Evolutionary conservation across 192 early-diverging fungal genomes (phyloP), one percentile per base, ranked within the genome.

Genomic region (Spinellus fusiger): DNA sequence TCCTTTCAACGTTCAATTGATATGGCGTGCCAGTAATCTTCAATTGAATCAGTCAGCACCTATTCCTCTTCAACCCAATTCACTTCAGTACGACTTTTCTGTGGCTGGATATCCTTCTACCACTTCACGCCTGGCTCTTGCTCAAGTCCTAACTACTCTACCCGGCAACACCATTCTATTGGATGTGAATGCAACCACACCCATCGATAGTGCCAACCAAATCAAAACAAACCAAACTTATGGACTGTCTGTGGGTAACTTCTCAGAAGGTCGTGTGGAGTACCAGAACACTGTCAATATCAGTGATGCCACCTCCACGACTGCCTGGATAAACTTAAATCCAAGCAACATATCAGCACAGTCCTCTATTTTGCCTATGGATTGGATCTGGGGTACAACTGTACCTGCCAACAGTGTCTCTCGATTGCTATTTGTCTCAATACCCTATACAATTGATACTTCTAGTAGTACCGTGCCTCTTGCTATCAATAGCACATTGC

Each of bases 191-290:
- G 47, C 20, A 5, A 68, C 72, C 22, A 68, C 65, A 26, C 57
- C 72, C 10, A 40, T 62, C 22, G 49, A 55, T 55, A 32, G 55
- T 13, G 62, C 63, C 6, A 35, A 63, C 10, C 47, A 54, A 12
- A 69, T 74, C 20, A 68, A 62, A 49, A 61, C 66, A 4, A 74
- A 74, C 37, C 5, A 25, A 0, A 74, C 72, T 3, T 65, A 65
- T 49, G 72, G 72, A 38, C 16, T 62, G 2, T 65, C 62, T 4
- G 53, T 74, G 28, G 72, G 72, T 33, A 25, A 61, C 8, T 74
- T 69, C 49, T 62, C 63, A 23, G 63, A 74, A 58, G 72, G 72
- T 26, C 62, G 72, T 8, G 26, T 69, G 10, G 72, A 74, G 27
- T 74, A 65, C 29, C 62, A 49, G 12, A 31, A 38, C 0, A 44